Percentiles rank a stretch among this genome's conserved stretches.
phyloP scores from a whole-genome alignment of 345 rosid genomes.

The Aurinia saxatilis region DNA sequence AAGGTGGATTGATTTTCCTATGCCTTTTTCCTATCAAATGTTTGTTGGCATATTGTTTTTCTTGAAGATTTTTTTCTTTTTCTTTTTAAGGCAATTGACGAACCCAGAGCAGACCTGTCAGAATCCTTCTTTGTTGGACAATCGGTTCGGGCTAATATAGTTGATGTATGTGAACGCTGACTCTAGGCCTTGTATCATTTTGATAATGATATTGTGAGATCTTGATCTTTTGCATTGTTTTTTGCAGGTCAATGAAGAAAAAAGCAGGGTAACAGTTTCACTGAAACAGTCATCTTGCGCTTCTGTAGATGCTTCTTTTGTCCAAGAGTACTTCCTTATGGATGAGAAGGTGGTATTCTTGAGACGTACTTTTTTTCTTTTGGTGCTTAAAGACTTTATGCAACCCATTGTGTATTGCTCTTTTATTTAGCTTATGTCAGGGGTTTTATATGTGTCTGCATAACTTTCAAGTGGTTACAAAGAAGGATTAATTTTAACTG shows the following conservation, averaged over 20 bases:
- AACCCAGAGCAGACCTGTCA: slow-evolving; percentile 48
- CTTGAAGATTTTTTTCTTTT: slow-evolving; percentile 8
- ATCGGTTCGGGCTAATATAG: slow-evolving; percentile 77
- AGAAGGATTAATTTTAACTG: not conserved
- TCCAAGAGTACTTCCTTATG: slow-evolving; percentile 59
- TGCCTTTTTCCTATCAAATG: not conserved
- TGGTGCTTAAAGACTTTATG: not conserved
- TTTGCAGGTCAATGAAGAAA: slow-evolving; percentile 64
- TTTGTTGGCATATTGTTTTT: not conserved
- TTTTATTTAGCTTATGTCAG: not conserved
- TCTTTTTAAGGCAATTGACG: slow-evolving; percentile 60
- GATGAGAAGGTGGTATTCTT: slow-evolving; percentile 65
- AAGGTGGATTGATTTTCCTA: slow-evolving; percentile 41
- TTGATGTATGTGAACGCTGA: slow-evolving; percentile 54
- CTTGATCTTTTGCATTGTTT: not conserved
- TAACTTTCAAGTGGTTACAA: not conserved
- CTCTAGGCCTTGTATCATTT: slow-evolving; percentile 6
- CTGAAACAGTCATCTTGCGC: slow-evolving; percentile 85
- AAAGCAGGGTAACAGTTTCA: slow-evolving; percentile 66
- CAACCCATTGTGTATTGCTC: not conserved
- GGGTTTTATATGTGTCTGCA: slow-evolving; percentile 1
- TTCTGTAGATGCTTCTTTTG: slow-evolving; percentile 72
- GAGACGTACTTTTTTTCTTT: not conserved
- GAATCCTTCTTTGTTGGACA: slow-evolving; percentile 81
- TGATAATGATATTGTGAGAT: slow-evolving; percentile 5